phyloP scores from a whole-genome alignment of 306 rosid species.

The Cucumis melo region DNA sequence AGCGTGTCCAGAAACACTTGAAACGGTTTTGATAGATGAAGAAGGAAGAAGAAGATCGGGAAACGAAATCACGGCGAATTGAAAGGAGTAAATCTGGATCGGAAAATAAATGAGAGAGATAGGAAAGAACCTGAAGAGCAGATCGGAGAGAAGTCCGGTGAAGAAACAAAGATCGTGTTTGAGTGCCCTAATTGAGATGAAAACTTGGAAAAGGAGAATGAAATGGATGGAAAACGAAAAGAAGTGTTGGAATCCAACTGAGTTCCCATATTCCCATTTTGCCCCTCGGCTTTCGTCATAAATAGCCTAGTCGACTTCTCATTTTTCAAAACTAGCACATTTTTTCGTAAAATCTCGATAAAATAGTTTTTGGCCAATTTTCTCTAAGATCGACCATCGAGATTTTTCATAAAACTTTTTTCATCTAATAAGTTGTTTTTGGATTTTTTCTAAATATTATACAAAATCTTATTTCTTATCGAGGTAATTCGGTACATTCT shows the following conservation, averaged over 20 bases:
- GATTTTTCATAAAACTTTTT: no score
- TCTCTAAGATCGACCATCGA: background rate
- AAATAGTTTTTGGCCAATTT: background rate
- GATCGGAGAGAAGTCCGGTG: conserved; percentile 2
- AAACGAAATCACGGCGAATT: background rate
- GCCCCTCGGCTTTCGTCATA: no score
- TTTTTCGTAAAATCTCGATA: no score
- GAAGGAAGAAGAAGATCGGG: background rate
- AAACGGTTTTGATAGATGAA: background rate
- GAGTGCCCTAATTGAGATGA: conserved; percentile 1
- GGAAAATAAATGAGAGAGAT: background rate
- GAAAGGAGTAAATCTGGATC: background rate
- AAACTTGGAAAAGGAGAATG: no score
- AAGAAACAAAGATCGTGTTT: background rate
- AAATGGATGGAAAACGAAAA: background rate
- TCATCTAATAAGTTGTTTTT: no score
- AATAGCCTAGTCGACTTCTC: no score
- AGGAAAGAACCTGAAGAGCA: background rate
- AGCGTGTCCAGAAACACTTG: background rate
- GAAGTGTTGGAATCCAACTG: no score
- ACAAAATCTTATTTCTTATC: no score
- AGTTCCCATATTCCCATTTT: no score
- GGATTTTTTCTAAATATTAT: no score
- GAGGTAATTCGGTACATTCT: no score
- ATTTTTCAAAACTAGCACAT: no score